Evolutionary conservation across 495 filamentous ascomycete species (phyloP).

Genomic region (Apiosordaria backusii): DNA sequence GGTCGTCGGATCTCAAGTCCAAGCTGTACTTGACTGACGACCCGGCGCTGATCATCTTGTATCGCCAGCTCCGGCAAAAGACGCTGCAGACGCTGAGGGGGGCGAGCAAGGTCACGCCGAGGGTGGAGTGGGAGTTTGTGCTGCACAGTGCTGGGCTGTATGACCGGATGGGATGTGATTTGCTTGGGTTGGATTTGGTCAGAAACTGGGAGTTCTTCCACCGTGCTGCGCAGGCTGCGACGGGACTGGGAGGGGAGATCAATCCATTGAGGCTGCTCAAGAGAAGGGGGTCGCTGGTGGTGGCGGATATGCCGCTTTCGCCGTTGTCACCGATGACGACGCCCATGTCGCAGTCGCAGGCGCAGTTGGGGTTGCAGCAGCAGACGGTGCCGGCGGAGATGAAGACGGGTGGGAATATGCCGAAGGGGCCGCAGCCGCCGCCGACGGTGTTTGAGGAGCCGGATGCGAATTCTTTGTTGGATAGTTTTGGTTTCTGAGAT

Average conservation of each 20-base stretch:
- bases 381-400: slow-evolving; percentile 50
- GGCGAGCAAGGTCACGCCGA: slow-evolving; percentile 73
- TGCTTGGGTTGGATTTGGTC: slow-evolving; percentile 84
- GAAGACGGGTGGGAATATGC: slow-evolving; percentile 47
- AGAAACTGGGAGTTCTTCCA: slow-evolving; percentile 84
- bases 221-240: slow-evolving; percentile 34
- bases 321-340: slow-evolving; percentile 49
- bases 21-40: slow-evolving; percentile 86
- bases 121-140: slow-evolving; percentile 84
- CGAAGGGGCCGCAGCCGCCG: slow-evolving; percentile 60
- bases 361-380: background rate
- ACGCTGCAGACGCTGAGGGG: slow-evolving; percentile 83
- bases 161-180: slow-evolving; percentile 91
- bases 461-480: slow-evolving; percentile 74
- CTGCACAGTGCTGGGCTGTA: slow-evolving; percentile 85
- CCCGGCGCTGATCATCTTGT: slow-evolving; percentile 81
- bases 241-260: slow-evolving; percentile 40
- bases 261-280: slow-evolving; percentile 67
- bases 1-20: slow-evolving; percentile 60
- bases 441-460: slow-evolving; percentile 88
- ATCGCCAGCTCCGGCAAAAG: slow-evolving; percentile 80
- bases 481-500: slow-evolving; percentile 69
- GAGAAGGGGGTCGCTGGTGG: slow-evolving; percentile 71
- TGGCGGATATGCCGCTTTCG: slow-evolving; percentile 66
- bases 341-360: background rate